Evolutionary conservation across 2,329 filamentous ascomycete genomes (phyloP).

Genomic region (Davidsoniella australis): DNA sequence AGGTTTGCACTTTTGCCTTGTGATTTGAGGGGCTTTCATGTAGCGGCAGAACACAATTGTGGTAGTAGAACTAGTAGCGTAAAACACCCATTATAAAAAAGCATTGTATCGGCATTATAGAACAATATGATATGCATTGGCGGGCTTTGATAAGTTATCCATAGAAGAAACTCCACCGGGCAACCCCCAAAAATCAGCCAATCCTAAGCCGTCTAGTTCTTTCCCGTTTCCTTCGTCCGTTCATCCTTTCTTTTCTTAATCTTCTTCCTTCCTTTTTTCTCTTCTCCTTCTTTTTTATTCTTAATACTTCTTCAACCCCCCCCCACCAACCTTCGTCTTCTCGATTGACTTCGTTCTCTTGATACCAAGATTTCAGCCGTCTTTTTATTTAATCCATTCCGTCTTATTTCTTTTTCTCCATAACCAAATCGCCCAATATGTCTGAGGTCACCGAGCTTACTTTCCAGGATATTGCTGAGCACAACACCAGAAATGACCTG

Average conservation of each 20-base stretch:
- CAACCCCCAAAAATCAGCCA: not conserved
- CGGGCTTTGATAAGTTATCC: too few species aligned
- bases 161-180: too few species aligned
- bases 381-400: conserved; percentile 4
- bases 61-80: too few species aligned
- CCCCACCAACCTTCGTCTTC: not conserved
- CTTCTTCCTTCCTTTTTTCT: not conserved
- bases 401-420: conserved; percentile 5
- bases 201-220: conserved; percentile 1
- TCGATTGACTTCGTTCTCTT: not conserved
- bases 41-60: too few species aligned
- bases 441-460: conserved; percentile 37
- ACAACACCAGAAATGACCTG: conserved; percentile 88
- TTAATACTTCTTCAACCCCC: not conserved
- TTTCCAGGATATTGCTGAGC: conserved; percentile 64
- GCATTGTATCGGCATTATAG: too few species aligned
- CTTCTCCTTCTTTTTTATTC: not conserved
- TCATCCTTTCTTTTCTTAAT: not conserved
- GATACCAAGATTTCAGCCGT: too few species aligned
- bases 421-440: conserved; percentile 16
- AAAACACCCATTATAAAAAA: too few species aligned
- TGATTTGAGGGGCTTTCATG: too few species aligned
- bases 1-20: too few species aligned
- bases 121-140: too few species aligned
- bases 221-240: not conserved